phyloP scores from a whole-genome alignment of 1,139 yeast genomes.

The Candida mesenterica region DNA sequence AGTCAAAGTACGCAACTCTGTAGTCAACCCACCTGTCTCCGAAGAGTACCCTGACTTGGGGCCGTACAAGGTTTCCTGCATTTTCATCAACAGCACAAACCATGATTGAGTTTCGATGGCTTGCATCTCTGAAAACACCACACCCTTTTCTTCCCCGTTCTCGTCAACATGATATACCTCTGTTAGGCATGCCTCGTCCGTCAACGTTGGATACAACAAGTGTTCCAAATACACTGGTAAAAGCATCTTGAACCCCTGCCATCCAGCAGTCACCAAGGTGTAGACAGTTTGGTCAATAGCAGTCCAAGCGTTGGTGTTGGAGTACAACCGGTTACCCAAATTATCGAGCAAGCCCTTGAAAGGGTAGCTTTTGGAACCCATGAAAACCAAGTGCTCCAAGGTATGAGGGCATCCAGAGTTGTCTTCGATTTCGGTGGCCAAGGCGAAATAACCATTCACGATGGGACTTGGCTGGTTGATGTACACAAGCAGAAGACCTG shows the following conservation, averaged over 20 bases:
- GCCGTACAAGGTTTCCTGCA: conserved; percentile 61
- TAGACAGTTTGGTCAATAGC: conserved; percentile 95
- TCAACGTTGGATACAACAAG: conserved; percentile 76
- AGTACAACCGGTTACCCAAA: conserved; percentile 79
- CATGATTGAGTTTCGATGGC: conserved; percentile 83
- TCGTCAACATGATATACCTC: conserved; percentile 97
- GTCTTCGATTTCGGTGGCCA: conserved; percentile 84
- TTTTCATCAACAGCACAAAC: conserved; percentile 61
- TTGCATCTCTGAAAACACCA: conserved; percentile 97
- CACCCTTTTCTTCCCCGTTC: conserved; percentile 89
- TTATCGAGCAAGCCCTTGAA: conserved; percentile 89
- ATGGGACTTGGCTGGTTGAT: conserved; percentile 83
- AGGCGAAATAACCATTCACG: conserved; percentile 91
- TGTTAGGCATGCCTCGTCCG: conserved; percentile 87
- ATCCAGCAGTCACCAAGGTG: conserved; percentile 88
- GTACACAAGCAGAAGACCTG: conserved; percentile 80
- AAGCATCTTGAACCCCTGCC: conserved; percentile 86
- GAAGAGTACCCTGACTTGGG: conserved; percentile 76
- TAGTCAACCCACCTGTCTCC: conserved; percentile 91
- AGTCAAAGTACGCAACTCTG: conserved; percentile 69
- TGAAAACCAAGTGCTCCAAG: conserved; percentile 86
- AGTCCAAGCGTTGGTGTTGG: conserved; percentile 97
- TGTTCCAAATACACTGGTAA: conserved; percentile 92
- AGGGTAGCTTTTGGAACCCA: conserved; percentile 91
- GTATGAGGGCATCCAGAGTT: conserved; percentile 97